phyloP scores from a whole-genome alignment of 306 rosid species.

The Macrotyloma uniflorum region DNA sequence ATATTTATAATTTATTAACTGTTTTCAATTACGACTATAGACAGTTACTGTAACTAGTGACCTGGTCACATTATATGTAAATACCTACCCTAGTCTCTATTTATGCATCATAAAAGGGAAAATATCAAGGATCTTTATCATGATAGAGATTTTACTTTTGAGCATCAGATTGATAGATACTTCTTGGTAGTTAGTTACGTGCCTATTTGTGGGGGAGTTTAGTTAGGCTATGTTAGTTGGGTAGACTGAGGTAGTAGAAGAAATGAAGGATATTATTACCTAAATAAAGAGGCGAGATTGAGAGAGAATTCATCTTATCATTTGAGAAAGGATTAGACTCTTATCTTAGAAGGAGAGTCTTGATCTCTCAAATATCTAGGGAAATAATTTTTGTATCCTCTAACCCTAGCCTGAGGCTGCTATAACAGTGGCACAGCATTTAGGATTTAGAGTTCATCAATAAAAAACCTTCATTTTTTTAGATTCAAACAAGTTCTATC shows the following conservation, averaged over 20 bases:
- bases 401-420: neutral
- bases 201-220: neutral
- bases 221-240: neutral
- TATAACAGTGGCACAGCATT: neutral
- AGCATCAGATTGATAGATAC: neutral
- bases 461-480: neutral
- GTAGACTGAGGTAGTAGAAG: neutral
- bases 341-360: neutral
- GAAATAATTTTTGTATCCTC: neutral
- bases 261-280: neutral
- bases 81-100: neutral
- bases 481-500: neutral
- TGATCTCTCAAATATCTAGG: neutral
- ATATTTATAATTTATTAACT: neutral
- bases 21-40: neutral
- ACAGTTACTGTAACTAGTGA: neutral
- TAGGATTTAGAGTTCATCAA: neutral
- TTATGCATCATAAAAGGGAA: neutral
- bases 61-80: slow-evolving; percentile 1
- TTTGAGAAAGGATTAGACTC: neutral
- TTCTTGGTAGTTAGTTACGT: neutral
- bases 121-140: neutral
- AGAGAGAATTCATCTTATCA: neutral
- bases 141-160: neutral
- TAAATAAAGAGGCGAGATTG: neutral